Percentiles rank a stretch among this genome's conserved stretches.
Conservation (phyloP, 2,329 filamentous ascomycete species). For the Ascochyta rabiei region DNA sequence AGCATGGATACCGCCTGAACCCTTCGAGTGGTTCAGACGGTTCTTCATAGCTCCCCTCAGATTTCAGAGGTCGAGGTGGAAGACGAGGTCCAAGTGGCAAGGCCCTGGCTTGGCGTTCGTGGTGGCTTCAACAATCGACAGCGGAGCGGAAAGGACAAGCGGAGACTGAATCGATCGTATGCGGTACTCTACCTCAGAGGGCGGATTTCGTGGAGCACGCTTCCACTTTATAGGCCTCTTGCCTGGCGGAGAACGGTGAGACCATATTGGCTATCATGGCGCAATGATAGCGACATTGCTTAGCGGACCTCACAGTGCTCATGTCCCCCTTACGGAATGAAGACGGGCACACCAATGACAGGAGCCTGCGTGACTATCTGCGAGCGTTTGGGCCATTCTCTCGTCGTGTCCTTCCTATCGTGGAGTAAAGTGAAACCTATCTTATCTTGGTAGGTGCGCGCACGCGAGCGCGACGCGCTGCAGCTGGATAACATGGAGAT, state of each 20-base stretch:
- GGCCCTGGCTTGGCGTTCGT: conserved; percentile 2
- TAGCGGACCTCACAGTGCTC: conserved; percentile 29
- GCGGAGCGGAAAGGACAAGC: conserved; percentile 16
- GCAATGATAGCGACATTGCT: conserved; percentile 44
- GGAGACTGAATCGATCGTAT: conserved; percentile 1
- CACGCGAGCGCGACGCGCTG: conserved; percentile 33
- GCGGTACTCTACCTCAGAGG: not conserved
- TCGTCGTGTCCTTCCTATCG: conserved; percentile 43
- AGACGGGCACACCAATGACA: conserved; percentile 29
- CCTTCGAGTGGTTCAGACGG: not conserved
- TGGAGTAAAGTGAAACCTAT: conserved; percentile 34
- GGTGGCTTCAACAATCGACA: conserved; percentile 1
- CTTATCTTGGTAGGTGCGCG: conserved; percentile 38
- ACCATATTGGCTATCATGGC: conserved; percentile 47
- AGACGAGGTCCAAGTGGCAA: not conserved
- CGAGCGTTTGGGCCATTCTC: conserved; percentile 15
- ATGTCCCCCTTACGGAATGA: conserved; percentile 25
- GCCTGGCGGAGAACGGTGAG: conserved; percentile 23
- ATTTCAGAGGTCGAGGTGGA: not conserved
- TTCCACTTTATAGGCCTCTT: conserved; percentile 25
- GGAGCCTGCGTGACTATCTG: conserved; percentile 26
- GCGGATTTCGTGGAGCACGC: not conserved
- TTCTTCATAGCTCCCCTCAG: not conserved
- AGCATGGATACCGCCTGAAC: conserved; percentile 1
- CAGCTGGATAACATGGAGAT: conserved; percentile 23